Percentiles rank a stretch among this genome's conserved stretches.
phyloP scores from a whole-genome alignment of 2,329 filamentous ascomycete genomes.

The Metarhizium brunneum region DNA sequence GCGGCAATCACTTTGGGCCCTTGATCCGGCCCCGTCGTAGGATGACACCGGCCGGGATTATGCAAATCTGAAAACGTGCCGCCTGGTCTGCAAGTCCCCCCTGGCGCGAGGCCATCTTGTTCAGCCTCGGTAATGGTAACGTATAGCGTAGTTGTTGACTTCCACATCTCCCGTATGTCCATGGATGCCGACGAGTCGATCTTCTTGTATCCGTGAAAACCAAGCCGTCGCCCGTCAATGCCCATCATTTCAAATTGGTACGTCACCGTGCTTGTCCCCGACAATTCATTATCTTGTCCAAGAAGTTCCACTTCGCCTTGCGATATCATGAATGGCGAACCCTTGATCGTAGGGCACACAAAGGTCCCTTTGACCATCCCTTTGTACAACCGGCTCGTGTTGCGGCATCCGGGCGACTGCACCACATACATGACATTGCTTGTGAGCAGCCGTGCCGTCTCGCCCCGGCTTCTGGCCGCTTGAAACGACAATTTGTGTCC shows the following conservation, averaged over 20 bases:
- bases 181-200: conserved; percentile 52
- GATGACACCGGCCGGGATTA: too few relatives aligned
- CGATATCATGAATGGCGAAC: conserved; percentile 52
- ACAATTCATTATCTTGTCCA: conserved; percentile 38
- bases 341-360: conserved; percentile 22
- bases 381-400: not conserved
- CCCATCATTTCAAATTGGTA: conserved; percentile 55
- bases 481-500: conserved; percentile 45
- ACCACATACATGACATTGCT: not conserved
- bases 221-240: conserved; percentile 39
- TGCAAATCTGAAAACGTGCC: too few relatives aligned
- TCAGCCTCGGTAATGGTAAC: conserved; percentile 42
- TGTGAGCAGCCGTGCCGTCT: conserved; percentile 45
- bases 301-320: conserved; percentile 50
- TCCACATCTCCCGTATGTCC: conserved; percentile 48
- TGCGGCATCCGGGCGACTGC: not conserved
- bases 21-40: not conserved
- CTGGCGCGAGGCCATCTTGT: not conserved
- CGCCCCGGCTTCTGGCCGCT: conserved; percentile 42
- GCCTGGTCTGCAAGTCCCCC: not conserved
- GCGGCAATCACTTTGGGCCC: conserved; percentile 29
- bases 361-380: conserved; percentile 49
- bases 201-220: conserved; percentile 54
- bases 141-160: conserved; percentile 52
- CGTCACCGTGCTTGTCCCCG: conserved; percentile 48